Evolutionary conservation across 495 filamentous ascomycete genomes (phyloP).

Genomic region (Xylaria cubensis): DNA sequence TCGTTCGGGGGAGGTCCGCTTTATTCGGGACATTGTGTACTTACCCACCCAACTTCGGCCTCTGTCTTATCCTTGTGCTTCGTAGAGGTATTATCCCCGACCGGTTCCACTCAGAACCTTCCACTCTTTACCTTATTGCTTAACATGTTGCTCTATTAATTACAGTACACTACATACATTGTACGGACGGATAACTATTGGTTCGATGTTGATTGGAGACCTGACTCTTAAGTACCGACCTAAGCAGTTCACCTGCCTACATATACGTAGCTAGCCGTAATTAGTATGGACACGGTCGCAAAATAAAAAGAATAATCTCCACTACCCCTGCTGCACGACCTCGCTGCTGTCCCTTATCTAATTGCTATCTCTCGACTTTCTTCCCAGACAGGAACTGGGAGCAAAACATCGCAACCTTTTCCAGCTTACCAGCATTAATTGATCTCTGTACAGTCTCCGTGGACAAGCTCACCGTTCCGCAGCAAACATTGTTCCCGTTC

Average conservation of each 20-base stretch:
- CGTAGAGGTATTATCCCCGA: background rate
- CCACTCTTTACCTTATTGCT: background rate
- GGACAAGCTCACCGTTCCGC: background rate
- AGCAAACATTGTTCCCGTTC: background rate
- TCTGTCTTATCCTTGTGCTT: background rate
- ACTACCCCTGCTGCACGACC: background rate
- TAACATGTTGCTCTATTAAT: background rate
- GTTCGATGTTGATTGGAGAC: constrained; percentile 2
- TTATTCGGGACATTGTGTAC: background rate
- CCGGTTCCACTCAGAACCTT: background rate
- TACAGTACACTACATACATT: background rate
- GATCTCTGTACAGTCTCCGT: background rate
- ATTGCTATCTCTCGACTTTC: constrained; percentile 1
- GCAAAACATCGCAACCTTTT: constrained; percentile 5
- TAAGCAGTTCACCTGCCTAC: background rate
- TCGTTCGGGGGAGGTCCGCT: background rate
- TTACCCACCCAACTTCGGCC: background rate
- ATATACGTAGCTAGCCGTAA: background rate
- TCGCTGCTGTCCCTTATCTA: constrained; percentile 4
- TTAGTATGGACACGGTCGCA: constrained; percentile 6
- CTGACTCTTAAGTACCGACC: background rate
- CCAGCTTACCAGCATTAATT: background rate
- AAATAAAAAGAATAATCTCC: background rate
- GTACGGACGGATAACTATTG: background rate
- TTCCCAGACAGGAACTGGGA: background rate